Conservation (phyloP, 129 eudicot genomes). For the Saposhnikovia divaricata region DNA sequence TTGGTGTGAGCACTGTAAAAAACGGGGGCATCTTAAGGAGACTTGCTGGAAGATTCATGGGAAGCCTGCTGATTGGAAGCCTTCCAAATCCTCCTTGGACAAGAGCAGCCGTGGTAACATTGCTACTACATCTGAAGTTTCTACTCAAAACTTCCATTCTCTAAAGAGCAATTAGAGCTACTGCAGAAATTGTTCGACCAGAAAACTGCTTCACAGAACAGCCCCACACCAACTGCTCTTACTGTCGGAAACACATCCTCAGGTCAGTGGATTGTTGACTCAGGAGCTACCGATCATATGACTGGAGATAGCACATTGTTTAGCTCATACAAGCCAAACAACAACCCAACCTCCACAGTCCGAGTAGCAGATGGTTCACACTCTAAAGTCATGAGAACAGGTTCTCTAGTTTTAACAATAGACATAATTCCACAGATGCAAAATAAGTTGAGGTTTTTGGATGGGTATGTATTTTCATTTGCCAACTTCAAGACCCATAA, state of each 20-base stretch:
- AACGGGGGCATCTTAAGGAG: neutral
- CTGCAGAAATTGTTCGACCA: neutral
- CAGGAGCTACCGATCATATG: neutral
- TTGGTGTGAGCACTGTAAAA: neutral
- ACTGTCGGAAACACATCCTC: neutral
- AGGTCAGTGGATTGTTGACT: neutral
- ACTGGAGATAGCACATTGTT: neutral
- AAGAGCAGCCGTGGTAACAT: neutral
- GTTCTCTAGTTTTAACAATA: neutral
- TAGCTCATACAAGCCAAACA: neutral
- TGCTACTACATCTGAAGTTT: neutral
- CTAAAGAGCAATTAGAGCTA: neutral
- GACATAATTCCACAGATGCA: neutral
- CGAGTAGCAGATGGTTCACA: neutral
- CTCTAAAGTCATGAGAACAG: neutral
- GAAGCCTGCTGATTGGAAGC: neutral
- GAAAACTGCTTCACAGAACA: neutral
- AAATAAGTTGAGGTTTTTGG: neutral
- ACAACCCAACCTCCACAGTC: too few relatives aligned
- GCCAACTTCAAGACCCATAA: neutral
- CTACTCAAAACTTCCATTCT: neutral
- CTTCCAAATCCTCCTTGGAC: neutral
- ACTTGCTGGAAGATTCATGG: neutral
- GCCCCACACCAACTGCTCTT: neutral
- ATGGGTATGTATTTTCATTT: neutral